phyloP scores from a whole-genome alignment of 176 grass and related monocot species.

The Oryza rufipogon region DNA sequence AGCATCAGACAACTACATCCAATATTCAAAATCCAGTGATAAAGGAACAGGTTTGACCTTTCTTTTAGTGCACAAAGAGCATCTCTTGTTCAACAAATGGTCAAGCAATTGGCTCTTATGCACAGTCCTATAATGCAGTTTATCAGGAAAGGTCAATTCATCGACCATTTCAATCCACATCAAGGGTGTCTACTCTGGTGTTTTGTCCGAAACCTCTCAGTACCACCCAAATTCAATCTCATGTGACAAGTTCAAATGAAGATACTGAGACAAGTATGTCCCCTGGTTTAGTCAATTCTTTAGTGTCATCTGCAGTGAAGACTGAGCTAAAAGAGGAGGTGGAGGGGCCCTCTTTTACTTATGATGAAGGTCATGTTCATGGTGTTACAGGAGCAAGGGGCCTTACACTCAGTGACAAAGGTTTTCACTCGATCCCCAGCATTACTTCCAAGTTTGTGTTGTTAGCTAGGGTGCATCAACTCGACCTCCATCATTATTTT shows the following conservation, averaged over 20 bases:
- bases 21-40: conserved; percentile 42
- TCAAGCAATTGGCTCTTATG: conserved; percentile 45
- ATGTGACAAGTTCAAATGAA: conserved; percentile 40
- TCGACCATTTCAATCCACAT: conserved; percentile 28
- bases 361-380: conserved; percentile 51
- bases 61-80: conserved; percentile 26
- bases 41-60: conserved; percentile 36
- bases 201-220: conserved; percentile 33
- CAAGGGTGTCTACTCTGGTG: conserved; percentile 32
- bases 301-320: conserved; percentile 25
- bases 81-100: background rate
- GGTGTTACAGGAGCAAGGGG: conserved; percentile 44
- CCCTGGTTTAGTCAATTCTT: conserved; percentile 41
- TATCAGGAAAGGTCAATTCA: conserved; percentile 45
- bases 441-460: conserved; percentile 73
- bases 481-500: conserved; percentile 60
- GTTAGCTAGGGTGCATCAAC: background rate
- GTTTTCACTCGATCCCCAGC: conserved; percentile 57
- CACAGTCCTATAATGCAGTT: conserved; percentile 32
- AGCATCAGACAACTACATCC: conserved; percentile 12
- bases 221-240: conserved; percentile 32
- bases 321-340: conserved; percentile 30
- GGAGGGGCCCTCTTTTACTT: conserved; percentile 36
- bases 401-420: conserved; percentile 48
- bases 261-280: conserved; percentile 38